Evolutionary conservation across 345 rosid genomes (phyloP).

Genomic region (Populus tremula): DNA sequence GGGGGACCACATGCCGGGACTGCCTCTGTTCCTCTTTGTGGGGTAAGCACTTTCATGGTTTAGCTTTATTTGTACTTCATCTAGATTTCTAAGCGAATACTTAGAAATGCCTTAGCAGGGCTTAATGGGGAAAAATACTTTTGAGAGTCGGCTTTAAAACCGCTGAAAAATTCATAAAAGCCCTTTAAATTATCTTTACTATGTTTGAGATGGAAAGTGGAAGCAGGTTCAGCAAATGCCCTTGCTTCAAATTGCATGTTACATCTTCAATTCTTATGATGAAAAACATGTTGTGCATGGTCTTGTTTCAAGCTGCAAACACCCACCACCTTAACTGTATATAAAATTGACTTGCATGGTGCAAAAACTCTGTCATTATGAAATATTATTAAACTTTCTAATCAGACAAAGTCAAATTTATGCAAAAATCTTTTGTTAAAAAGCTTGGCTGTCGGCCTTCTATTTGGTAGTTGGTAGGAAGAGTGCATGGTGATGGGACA

Average conservation of each 20-base stretch:
- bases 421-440: background rate
- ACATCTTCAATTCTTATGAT: background rate
- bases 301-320: background rate
- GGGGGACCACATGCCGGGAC: constrained; percentile 98
- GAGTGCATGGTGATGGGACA: background rate
- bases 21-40: constrained; percentile 93
- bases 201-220: background rate
- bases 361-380: background rate
- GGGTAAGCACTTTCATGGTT: constrained; percentile 48
- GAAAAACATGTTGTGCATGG: background rate
- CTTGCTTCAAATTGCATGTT: background rate
- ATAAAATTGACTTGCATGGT: background rate
- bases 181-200: background rate
- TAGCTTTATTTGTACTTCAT: background rate
- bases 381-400: background rate
- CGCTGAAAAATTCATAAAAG: background rate
- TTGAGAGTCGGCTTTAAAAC: background rate
- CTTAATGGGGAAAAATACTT: background rate
- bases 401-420: background rate
- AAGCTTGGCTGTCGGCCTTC: background rate
- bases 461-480: background rate
- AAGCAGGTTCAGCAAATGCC: background rate
- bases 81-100: background rate
- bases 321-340: background rate
- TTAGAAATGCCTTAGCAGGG: background rate